Percentiles rank a stretch among this genome's conserved stretches.
Conservation (phyloP, 495 filamentous ascomycete genomes). For the Daldinia childiae region DNA sequence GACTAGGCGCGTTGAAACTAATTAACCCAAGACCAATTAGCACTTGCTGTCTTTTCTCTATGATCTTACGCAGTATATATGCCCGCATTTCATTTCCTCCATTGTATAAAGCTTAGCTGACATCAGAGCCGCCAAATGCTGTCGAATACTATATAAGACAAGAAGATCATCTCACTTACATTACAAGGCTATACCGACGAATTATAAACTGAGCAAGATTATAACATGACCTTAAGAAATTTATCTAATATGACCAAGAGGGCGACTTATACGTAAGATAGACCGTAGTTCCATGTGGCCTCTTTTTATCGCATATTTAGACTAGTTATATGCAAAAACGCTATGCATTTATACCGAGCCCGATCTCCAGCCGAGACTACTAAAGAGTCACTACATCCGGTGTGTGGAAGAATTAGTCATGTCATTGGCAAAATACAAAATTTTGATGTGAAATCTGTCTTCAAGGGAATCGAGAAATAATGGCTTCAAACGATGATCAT, state of each 20-base stretch:
- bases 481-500: constrained; percentile 59
- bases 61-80: not conserved
- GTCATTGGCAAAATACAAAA: constrained; percentile 27
- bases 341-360: constrained; percentile 46
- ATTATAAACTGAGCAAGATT: not conserved
- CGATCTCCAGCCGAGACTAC: constrained; percentile 41
- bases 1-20: not conserved
- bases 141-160: not conserved
- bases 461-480: constrained; percentile 25
- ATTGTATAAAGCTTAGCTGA: not conserved
- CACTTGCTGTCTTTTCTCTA: not conserved
- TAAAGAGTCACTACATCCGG: constrained; percentile 19
- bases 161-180: not conserved
- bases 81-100: not conserved
- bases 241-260: not conserved
- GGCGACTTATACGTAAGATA: constrained; percentile 4
- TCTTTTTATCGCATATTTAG: constrained; percentile 29
- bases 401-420: constrained; percentile 40
- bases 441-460: constrained; percentile 20
- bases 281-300: constrained; percentile 7
- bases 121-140: not conserved
- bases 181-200: not conserved
- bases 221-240: not conserved
- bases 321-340: constrained; percentile 25
- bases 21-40: not conserved